Base-by-base conservation (phyloP, 2,329 filamentous ascomycete genomes). In the Clarireedia sp. region DNA sequence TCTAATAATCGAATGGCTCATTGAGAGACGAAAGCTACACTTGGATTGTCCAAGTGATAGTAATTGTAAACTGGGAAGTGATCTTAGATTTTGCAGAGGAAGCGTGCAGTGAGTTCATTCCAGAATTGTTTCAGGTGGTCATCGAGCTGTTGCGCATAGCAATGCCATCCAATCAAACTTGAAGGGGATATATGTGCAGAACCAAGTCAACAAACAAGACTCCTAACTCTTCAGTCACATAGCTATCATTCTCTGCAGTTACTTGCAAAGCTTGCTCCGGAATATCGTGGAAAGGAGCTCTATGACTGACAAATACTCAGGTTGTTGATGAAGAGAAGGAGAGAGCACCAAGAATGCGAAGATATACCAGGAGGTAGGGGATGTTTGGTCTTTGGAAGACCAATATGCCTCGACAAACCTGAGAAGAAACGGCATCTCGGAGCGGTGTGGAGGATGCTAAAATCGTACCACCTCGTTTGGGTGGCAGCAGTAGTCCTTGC, bases 1-100 rank as follows among this genome's bases (percentile, higher is more conserved):
- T 26, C 73, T 87, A 45, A 87, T 88, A 66, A 78, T 89, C 12
- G 78, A 80, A 56, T 89, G 86, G 86, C 74, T 89, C 4, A 74
- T 88, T 57, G 76, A 85, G 62, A 78, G 85, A 12, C 77, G 82
- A 17, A 77, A 73, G 46, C 73, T 83, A 37, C 81, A 85, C 56
- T 76, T 89, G 8, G 80, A 86, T 60, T 86, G 83, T 62, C 86
- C 84, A 4, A 82, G 80, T 54, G 73, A 81, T 59, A 70, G 70
- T 53, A 70, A 74, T 12, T 85, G 81, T 58, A 80, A 83, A 59
- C 65, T 85, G 29, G 74, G 79, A 3, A 83, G 78, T 58, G 82
- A 85, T 62, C 65, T 80, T 47, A 72, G 75, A 26, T 85, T 85
- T 68, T 85, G 81, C 62, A 71, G 80, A 38, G 80, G 81, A 2